Base-by-base conservation (phyloP, 352 stramenopile species). In the Phytophthora europaea region DNA sequence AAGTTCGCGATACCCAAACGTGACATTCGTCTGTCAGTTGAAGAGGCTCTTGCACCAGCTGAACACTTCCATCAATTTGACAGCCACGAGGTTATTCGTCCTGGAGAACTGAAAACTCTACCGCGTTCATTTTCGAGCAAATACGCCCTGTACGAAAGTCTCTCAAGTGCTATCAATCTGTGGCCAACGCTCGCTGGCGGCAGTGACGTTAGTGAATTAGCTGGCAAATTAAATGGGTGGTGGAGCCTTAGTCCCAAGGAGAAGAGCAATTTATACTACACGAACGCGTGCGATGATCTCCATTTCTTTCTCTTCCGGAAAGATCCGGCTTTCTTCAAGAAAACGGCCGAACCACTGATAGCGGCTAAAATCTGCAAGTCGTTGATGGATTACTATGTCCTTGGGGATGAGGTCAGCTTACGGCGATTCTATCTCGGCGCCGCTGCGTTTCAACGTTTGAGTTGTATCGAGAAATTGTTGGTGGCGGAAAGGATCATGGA, bases 251-350 rank as follows among this genome's bases (percentile, higher is more conserved):
- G 36, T 34, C 15, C 23, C 6, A 16, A 28, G 0, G 67, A 80
- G 34, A 89, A 87, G 60, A 20, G 55, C 23, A 51, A 23, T 16
- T 73, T 83, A 36, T 92, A 89, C 72, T 87, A 72, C 50, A 33
- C 47, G 16, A 79, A 90, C 36, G 76, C 76, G 1, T 86, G 71
- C 48, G 76, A 87, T 57, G 82, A 90, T 67, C 40, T 92, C 8
- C 68, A 92, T 62, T 76, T 90, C n/a, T 92, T 85, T 52, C 54
- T 92, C 10, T 87, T 70, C 70, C 75, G 76, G 38, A 87, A 84
- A 67, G 84, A 92, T 63, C 72, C 51, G 43, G 31, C 43, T 4
- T 92, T 87, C 47, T 92, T 92, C 61, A 61, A 77, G 13, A 22
- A 73, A 26, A 71, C 71, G 33, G 76, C 75, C 5, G 60, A 65